phyloP scores from a whole-genome alignment of 345 rosid species.

The Alliaria petiolata region DNA sequence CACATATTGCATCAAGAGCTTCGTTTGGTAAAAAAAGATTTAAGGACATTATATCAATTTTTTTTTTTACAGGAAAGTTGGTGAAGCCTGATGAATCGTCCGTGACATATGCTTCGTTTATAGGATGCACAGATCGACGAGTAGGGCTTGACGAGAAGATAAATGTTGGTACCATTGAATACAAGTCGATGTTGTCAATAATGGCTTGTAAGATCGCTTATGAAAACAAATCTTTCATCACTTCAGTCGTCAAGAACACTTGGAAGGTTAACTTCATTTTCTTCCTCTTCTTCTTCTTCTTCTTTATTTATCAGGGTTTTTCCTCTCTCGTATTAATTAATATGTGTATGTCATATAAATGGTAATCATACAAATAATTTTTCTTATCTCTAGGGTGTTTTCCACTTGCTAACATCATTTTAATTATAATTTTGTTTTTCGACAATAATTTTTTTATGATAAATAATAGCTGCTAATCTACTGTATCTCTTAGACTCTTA shows the following conservation, averaged over 20 bases:
- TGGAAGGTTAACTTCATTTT: constrained; percentile 43
- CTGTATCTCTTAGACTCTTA: neutral
- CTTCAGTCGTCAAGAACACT: constrained; percentile 22
- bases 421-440: too few species aligned
- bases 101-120: constrained; percentile 33
- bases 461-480: neutral
- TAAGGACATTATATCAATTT: neutral
- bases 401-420: neutral
- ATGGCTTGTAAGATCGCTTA: constrained; percentile 59
- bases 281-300: neutral
- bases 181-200: constrained; percentile 41
- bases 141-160: constrained; percentile 40
- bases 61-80: constrained; percentile 36
- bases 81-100: constrained; percentile 40
- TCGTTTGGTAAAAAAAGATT: neutral
- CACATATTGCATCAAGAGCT: neutral
- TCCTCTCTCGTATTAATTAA: neutral
- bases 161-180: constrained; percentile 25
- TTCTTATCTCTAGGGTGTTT: too few species aligned
- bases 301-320: neutral
- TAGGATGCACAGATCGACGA: constrained; percentile 40
- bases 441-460: neutral
- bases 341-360: neutral
- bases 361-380: neutral
- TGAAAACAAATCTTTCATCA: constrained; percentile 40